These are phyloP conservation scores for Beauveria rudraprayagi DNA, from an alignment of 2,329 filamentous ascomycete species.

Conservation along the genomic window DNA sequence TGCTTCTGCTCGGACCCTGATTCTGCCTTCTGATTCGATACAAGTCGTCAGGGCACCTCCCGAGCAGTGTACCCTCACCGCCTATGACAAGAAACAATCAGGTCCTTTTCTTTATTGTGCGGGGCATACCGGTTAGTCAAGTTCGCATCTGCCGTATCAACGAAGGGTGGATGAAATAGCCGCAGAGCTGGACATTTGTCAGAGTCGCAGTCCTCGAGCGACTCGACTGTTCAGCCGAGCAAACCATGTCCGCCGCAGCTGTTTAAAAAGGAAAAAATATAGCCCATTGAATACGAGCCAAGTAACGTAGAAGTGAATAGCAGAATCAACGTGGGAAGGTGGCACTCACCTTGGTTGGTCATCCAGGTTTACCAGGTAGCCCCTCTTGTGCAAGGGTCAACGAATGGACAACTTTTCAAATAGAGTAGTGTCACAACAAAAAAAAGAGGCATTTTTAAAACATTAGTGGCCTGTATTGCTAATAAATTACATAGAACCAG, in stretches of 20 bases:
- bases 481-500: slow-evolving; percentile 3
- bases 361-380: not conserved
- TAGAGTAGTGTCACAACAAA: not conserved
- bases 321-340: not conserved
- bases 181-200: not conserved
- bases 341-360: not conserved
- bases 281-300: not conserved
- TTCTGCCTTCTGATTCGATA: slow-evolving; percentile 3
- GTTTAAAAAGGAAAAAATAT: not conserved
- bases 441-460: not conserved
- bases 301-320: not conserved
- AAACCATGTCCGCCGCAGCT: not conserved
- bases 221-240: not conserved
- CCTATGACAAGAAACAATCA: not conserved
- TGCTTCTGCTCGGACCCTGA: slow-evolving; percentile 4
- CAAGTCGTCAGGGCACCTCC: not conserved
- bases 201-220: not conserved
- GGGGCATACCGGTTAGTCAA: not conserved
- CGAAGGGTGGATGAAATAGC: not conserved
- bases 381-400: not conserved
- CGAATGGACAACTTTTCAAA: not conserved
- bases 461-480: slow-evolving; percentile 9
- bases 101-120: not conserved
- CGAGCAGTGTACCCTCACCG: not conserved
- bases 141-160: not conserved